Base-by-base conservation (phyloP, 225 moss, liverwort and hornwort genomes). In the Polytrichum commune region DNA sequence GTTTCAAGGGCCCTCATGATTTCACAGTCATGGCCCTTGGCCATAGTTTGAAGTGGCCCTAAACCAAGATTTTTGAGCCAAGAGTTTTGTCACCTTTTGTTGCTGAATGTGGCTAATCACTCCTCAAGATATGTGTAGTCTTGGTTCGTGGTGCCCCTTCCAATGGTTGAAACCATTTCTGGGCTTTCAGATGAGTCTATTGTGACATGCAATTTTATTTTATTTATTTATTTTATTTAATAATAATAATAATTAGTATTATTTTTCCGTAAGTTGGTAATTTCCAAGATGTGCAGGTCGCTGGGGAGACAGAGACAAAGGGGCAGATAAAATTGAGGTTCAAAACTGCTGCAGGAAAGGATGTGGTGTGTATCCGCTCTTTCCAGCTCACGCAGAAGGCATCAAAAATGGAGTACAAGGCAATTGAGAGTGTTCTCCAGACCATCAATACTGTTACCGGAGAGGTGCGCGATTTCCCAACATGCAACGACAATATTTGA, bases 281-380 rank as follows among this genome's bases (percentile, higher is more conserved):
- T 54, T 68, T 75, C 78, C 75, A 33, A 62, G 63, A 27, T 79
- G 61, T 67, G 74, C 81, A 98, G 94, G 95, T 98, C 72, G 98
- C 95, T 69, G 98, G 98, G 63, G 95, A 98, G 80, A 91, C 93
- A 55, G 98, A 98, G 79, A 98, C 98, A 27, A 98, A 98, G 79
- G 98, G 98, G 54, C 94, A 98, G 77, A 98, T 98, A 73, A 98
- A 98, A 80, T 79, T 98, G 70, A 91, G 98, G 70, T 98, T 98
- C 70, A 98, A 93, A 81, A 98, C 98, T 54, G 93, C 86, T 70
- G 95, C 98, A 30, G 91, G 90, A 70, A 98, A 98, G 79, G 95
- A 93, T 81, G 98, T 98, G 66, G 98, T 98, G 54, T 95, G 95
- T 79, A 88, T 98, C 63, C 95, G 98, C 67, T 98, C 95, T 33